Evolutionary conservation across 441 rosid genomes (phyloP).

Genomic region (Pelargonium cotyledonis): DNA sequence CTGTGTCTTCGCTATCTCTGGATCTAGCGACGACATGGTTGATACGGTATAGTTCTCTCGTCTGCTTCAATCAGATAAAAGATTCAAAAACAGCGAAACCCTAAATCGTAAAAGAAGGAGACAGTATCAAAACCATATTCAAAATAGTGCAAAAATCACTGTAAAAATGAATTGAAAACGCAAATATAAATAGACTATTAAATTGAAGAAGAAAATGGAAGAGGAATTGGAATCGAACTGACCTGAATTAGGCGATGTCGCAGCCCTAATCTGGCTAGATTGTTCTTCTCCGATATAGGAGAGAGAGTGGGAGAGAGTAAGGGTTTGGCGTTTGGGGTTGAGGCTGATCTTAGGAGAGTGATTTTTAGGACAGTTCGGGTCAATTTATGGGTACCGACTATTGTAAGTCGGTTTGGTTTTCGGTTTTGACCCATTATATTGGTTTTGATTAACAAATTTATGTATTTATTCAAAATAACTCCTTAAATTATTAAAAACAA

Average conservation of each 20-base stretch:
- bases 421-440: no score
- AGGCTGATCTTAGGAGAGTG: no score
- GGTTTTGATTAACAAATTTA: no score
- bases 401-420: no score
- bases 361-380: no score
- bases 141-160: neutral
- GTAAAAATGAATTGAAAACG: neutral
- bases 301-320: neutral
- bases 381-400: no score
- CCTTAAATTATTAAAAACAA: no score
- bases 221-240: neutral
- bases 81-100: neutral
- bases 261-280: neutral
- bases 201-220: neutral
- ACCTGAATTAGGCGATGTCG: neutral
- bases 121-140: neutral
- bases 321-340: no score
- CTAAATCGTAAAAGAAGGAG: neutral
- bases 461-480: no score
- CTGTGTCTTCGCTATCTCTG: constrained; percentile 75
- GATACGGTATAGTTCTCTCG: neutral
- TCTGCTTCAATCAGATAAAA: neutral
- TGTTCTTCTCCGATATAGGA: neutral
- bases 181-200: neutral
- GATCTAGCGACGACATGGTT: constrained; percentile 41